Percentiles rank a stretch among this genome's conserved stretches.
phyloP scores from a whole-genome alignment of 139 green algal genomes.

The Volvox africanus region DNA sequence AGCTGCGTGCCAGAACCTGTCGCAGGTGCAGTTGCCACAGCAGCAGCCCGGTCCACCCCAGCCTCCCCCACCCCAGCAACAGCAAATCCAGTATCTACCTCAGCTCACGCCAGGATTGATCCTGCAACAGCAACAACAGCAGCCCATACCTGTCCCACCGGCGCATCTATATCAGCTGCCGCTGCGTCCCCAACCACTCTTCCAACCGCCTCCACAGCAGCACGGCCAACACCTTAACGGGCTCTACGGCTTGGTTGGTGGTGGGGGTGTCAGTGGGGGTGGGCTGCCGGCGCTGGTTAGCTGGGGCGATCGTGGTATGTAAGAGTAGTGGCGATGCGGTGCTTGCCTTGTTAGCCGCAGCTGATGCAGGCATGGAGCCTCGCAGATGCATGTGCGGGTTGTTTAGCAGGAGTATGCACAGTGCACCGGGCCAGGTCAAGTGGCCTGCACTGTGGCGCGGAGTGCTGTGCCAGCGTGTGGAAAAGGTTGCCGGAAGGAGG shows the following conservation, averaged over 20 bases:
- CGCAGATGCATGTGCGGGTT: too few relatives aligned
- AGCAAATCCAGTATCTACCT: neutral
- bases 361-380: too few relatives aligned
- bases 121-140: neutral
- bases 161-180: neutral
- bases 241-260: constrained; percentile 7
- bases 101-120: neutral
- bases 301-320: constrained; percentile 23
- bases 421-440: too few relatives aligned
- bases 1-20: neutral
- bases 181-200: neutral
- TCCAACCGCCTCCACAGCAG: neutral
- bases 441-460: too few relatives aligned
- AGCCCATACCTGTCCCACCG: neutral
- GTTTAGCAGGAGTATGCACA: too few relatives aligned
- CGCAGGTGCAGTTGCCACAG: neutral
- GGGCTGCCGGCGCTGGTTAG: constrained; percentile 26
- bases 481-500: too few relatives aligned
- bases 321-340: neutral
- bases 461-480: too few relatives aligned
- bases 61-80: neutral
- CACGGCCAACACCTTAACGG: constrained; percentile 11
- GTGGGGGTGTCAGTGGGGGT: neutral
- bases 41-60: neutral
- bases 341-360: too few relatives aligned